Conservation (phyloP, 495 filamentous ascomycete species). For the Penicillium cinerascens region DNA sequence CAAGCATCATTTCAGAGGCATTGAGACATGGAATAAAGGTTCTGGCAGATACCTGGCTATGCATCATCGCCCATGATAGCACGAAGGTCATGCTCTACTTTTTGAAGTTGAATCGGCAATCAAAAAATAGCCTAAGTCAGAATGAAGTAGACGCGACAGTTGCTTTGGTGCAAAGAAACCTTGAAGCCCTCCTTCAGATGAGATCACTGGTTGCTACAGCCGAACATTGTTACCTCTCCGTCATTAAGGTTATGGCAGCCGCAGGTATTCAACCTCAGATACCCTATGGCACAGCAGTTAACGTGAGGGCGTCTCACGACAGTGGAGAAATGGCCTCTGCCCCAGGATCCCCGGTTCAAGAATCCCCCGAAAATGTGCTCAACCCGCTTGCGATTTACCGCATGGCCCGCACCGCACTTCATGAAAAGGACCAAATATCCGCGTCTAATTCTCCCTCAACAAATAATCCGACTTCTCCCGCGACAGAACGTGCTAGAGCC, state of each 20-base stretch:
- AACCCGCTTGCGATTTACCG: constrained; percentile 23
- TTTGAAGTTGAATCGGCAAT: constrained; percentile 2
- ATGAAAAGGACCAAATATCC: constrained; percentile 7
- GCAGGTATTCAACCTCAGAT: constrained; percentile 9
- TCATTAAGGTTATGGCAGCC: constrained; percentile 18
- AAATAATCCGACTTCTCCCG: neutral
- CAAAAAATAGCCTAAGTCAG: neutral
- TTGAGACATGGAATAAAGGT: constrained; percentile 13
- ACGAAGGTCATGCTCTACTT: constrained; percentile 18
- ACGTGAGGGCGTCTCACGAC: neutral
- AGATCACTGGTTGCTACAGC: constrained; percentile 19
- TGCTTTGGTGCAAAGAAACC: constrained; percentile 11
- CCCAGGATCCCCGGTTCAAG: constrained; percentile 10
- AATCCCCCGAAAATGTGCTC: constrained; percentile 16
- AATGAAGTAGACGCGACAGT: constrained; percentile 6
- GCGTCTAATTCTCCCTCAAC: constrained; percentile 7
- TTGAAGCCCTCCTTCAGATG: constrained; percentile 18
- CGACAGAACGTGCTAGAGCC: neutral
- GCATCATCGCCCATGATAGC: constrained; percentile 19
- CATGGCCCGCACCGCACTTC: constrained; percentile 22
- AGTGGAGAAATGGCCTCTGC: neutral
- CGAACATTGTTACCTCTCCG: constrained; percentile 18
- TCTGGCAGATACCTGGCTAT: constrained; percentile 19
- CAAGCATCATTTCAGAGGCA: constrained; percentile 11
- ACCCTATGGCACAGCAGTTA: neutral